Evolutionary conservation across 768 basidiomycete species (phyloP).

Genomic region (Lentinula lateritia): DNA sequence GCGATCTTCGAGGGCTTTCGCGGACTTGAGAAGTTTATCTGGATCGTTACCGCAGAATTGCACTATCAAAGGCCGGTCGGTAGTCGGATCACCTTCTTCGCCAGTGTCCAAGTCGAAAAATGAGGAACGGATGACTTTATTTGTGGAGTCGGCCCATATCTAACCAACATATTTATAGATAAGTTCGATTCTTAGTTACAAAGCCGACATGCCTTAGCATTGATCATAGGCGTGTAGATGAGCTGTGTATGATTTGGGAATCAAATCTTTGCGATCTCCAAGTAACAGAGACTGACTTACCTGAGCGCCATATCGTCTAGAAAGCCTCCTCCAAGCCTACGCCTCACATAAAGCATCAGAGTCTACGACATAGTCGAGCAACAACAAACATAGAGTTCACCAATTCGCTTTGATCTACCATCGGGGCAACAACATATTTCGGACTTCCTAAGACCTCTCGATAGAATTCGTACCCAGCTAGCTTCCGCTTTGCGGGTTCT

Average conservation of each 20-base stretch:
- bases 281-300: slow-evolving; percentile 32
- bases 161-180: slow-evolving; percentile 17
- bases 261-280: neutral
- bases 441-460: slow-evolving; percentile 73
- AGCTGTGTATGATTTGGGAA: slow-evolving; percentile 38
- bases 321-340: slow-evolving; percentile 87
- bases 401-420: slow-evolving; percentile 98
- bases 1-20: slow-evolving; percentile 65
- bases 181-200: neutral
- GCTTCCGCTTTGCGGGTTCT: slow-evolving; percentile 26
- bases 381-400: slow-evolving; percentile 39
- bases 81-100: slow-evolving; percentile 75
- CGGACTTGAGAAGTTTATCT: slow-evolving; percentile 70
- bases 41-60: slow-evolving; percentile 95
- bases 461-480: slow-evolving; percentile 83
- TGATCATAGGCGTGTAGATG: slow-evolving; percentile 98
- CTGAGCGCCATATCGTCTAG: slow-evolving; percentile 77
- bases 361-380: neutral
- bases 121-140: slow-evolving; percentile 52
- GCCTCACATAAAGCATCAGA: slow-evolving; percentile 1
- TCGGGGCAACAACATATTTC: slow-evolving; percentile 90
- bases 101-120: slow-evolving; percentile 64
- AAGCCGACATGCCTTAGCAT: slow-evolving; percentile 60
- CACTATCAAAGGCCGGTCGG: slow-evolving; percentile 81
- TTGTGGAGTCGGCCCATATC: slow-evolving; percentile 56